These are phyloP conservation scores for Cystobasidium tubakii DNA, from an alignment of 768 basidiomycete genomes.

Conservation along the genomic window DNA sequence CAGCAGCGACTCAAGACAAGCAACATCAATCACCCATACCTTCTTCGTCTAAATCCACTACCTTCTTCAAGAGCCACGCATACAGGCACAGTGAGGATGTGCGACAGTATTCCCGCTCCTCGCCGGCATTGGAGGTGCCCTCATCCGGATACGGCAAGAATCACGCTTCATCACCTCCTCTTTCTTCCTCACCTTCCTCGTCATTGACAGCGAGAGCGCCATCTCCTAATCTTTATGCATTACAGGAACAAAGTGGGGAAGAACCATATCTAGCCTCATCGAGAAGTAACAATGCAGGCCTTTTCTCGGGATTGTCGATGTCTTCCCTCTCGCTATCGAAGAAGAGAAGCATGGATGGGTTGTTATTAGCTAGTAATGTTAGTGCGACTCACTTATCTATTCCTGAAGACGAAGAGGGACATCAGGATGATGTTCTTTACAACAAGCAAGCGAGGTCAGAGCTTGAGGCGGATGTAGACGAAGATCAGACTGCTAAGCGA, in stretches of 20 bases:
- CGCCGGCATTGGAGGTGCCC: not conserved
- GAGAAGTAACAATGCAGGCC: not conserved
- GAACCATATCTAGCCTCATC: not conserved
- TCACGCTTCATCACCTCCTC: slow-evolving; percentile 8
- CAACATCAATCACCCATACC: not conserved
- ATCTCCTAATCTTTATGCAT: not conserved
- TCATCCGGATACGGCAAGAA: not conserved
- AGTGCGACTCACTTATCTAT: not conserved
- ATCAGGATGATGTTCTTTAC: not conserved
- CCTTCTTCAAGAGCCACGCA: slow-evolving; percentile 3
- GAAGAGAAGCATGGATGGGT: not conserved
- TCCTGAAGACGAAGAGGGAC: not conserved
- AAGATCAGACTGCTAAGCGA: not conserved
- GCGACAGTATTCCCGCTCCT: not conserved
- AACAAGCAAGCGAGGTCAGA: not conserved
- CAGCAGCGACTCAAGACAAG: not conserved
- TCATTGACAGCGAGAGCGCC: slow-evolving; percentile 4
- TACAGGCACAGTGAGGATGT: slow-evolving; percentile 10
- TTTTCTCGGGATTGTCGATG: not conserved
- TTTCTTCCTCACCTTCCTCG: not conserved
- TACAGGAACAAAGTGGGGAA: not conserved
- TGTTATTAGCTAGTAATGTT: not conserved
- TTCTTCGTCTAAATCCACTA: not conserved
- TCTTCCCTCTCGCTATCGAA: not conserved
- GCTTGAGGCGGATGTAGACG: not conserved